Evolutionary conservation across 116 monocot species (phyloP).

Genomic region (Dioscorea cayenensis): DNA sequence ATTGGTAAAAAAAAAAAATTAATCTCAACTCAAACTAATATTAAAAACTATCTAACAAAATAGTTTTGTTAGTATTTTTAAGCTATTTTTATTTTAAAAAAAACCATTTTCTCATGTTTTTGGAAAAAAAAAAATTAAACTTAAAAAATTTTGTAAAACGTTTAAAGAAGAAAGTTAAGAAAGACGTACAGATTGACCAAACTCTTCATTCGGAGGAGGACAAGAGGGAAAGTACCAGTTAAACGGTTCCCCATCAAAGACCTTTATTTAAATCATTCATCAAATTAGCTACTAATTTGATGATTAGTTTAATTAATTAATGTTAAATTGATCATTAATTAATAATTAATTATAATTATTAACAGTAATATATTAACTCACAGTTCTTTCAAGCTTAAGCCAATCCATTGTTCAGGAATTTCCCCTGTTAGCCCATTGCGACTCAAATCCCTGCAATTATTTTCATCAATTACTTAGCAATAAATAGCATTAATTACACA

Average conservation of each 20-base stretch:
- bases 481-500: too few species aligned
- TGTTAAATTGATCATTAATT: not conserved
- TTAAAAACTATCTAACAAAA: too few species aligned
- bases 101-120: too few species aligned
- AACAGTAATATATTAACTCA: not conserved
- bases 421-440: not conserved
- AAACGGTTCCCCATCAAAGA: constrained; percentile 54
- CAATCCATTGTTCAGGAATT: not conserved
- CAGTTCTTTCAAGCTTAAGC: not conserved
- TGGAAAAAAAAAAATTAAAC: too few species aligned
- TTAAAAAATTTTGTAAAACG: too few species aligned
- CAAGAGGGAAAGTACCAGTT: constrained; percentile 49
- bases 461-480: too few species aligned
- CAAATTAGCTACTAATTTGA: not conserved
- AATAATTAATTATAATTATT: not conserved
- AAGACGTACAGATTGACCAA: constrained; percentile 40
- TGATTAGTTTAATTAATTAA: too few species aligned
- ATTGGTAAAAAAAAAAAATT: too few species aligned
- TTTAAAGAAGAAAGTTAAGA: not conserved
- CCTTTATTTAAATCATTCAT: constrained; percentile 18
- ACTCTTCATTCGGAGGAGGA: constrained; percentile 42
- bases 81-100: too few species aligned
- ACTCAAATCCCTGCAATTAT: constrained; percentile 4
- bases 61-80: too few species aligned
- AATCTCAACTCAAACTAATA: too few species aligned